phyloP scores from a whole-genome alignment of 768 basidiomycete species.

The Mycena chlorophos region DNA sequence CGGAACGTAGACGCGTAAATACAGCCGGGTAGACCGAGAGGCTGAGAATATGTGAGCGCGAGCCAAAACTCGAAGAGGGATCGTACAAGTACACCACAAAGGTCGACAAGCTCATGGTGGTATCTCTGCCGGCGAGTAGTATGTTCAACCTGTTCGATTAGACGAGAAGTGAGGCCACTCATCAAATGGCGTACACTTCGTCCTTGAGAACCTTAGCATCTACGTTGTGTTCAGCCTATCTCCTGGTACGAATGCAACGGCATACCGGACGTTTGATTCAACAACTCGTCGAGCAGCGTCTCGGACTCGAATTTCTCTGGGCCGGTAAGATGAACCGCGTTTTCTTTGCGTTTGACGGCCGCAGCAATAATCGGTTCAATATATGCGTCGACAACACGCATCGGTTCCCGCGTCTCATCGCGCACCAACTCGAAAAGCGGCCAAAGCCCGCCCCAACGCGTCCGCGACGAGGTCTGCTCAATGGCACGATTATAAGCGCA shows the following conservation, averaged over 20 bases:
- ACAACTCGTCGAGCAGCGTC: conserved; percentile 50
- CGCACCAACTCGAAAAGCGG: conserved; percentile 52
- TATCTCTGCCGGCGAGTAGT: not conserved
- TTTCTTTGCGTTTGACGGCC: conserved; percentile 34
- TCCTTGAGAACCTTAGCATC: conserved; percentile 31
- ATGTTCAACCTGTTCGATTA: conserved; percentile 22
- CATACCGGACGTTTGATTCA: conserved; percentile 52
- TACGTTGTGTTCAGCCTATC: conserved; percentile 13
- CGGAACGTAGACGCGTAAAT: not conserved
- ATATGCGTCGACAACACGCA: conserved; percentile 47
- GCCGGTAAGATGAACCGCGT: conserved; percentile 25
- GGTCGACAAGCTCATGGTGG: not conserved
- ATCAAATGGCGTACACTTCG: not conserved
- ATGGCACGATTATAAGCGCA: conserved; percentile 40
- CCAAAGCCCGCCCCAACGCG: conserved; percentile 43
- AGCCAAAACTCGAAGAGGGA: not conserved
- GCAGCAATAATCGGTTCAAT: conserved; percentile 51
- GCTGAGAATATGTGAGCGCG: not conserved
- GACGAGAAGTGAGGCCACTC: not conserved
- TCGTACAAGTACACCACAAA: conserved; percentile 9
- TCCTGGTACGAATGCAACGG: not conserved
- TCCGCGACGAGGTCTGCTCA: conserved; percentile 43
- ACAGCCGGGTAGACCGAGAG: conserved; percentile 7
- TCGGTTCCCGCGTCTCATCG: conserved; percentile 43
- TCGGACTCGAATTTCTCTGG: conserved; percentile 38